Evolutionary conservation across 1,139 yeast species (phyloP), one percentile per base, ranked within the genome.

Genomic region (Kurtzmaniella natalensis): DNA sequence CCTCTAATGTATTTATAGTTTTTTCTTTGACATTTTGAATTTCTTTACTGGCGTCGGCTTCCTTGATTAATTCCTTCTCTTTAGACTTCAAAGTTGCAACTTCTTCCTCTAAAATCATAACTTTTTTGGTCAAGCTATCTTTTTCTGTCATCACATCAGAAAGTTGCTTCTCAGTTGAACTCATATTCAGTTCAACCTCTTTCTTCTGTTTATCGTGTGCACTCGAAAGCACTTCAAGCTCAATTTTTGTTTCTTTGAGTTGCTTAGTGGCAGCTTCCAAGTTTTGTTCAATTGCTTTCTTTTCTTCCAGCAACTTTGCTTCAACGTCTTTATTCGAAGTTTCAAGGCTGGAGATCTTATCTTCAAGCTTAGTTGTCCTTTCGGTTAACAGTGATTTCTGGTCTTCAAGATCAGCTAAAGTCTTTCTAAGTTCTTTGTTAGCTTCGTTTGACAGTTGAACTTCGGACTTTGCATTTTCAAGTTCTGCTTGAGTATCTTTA

Each of bases 31-130:
- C 11, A 17, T 11, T 8, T n/a, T 26, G 21, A 9, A 9, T 14
- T 18, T 26, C 7, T 17, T 3, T 5, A 8, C 19, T 26, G 8
- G 3, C 5, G 4, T 26, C 19, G 4, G 11, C 13, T 26, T 26
- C 14, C 17, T 26, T 17, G 21, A n/a, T 50, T 55, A n/a, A 72
- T 65, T 44, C 64, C 72, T 31, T 68, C 72, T 7, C 72, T 59
- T 41, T 72, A 75, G 37, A 10, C 29, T 10, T 16, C 5, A 26
- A 18, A 17, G 29, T 17, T 26, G 5, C 10, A 11, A 5, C 15
- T 15, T 23, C 28, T 18, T 17, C 15, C 11, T 28, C 25, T 19
- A 21, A 25, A 5, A 23, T 17, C 16, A 5, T 10, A 7, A 20
- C 11, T 6, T 29, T 19, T 13, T 20, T 7, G 19, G 6, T 21